A percentile compares a stretch with the other conserved stretches of the same genome.
These are phyloP conservation scores for Paramyrothecium roridum DNA, from an alignment of 2,329 filamentous ascomycete genomes.

Conservation along the genomic window DNA sequence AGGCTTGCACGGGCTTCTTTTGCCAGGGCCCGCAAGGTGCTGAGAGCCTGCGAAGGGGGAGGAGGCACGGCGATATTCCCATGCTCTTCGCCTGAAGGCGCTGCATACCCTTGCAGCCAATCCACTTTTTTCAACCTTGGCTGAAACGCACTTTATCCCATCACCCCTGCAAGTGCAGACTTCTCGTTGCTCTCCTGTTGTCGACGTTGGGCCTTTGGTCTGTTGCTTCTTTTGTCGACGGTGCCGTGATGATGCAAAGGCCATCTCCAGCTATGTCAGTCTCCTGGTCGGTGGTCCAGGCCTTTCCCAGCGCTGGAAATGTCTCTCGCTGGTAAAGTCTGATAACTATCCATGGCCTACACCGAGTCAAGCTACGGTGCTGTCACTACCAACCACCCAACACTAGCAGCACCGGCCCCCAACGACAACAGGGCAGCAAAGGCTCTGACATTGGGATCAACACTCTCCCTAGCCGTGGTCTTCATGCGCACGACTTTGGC, in stretches of 20 bases:
- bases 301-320: too few species aligned
- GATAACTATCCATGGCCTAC: too few species aligned
- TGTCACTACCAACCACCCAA: neutral
- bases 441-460: neutral
- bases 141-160: neutral
- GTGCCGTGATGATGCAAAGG: too few species aligned
- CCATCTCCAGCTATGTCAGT: too few species aligned
- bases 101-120: neutral
- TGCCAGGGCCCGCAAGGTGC: neutral
- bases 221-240: neutral
- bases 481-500: neutral
- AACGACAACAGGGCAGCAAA: neutral
- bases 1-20: neutral
- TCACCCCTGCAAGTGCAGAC: neutral
- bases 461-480: neutral
- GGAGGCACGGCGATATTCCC: neutral
- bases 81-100: neutral
- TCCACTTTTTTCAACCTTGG: neutral
- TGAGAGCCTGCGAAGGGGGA: neutral
- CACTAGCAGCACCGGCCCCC: neutral
- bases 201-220: neutral
- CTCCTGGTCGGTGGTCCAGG: too few species aligned
- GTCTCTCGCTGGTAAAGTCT: too few species aligned
- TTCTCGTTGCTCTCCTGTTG: neutral
- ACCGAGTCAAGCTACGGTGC: too few species aligned